Conservation (phyloP, 1,139 yeast genomes). For the Hansenula sp. region DNA sequence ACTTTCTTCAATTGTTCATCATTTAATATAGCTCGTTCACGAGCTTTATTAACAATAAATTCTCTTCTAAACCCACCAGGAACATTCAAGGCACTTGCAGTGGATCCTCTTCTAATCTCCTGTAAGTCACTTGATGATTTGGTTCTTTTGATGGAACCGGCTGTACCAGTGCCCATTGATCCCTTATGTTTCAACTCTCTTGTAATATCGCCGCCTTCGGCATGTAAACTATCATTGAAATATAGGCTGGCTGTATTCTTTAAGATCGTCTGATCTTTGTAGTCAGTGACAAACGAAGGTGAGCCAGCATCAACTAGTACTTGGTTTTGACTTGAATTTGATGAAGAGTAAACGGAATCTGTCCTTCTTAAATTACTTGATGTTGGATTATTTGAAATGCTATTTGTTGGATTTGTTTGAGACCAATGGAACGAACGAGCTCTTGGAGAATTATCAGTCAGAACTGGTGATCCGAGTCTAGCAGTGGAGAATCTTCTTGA, state of each 20-base stretch:
- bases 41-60: constrained; percentile 40
- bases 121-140: constrained; percentile 25
- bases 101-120: constrained; percentile 47
- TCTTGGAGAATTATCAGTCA: constrained; percentile 6
- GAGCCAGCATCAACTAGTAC: constrained; percentile 26
- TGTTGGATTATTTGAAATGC: not conserved
- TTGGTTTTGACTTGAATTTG: constrained; percentile 5
- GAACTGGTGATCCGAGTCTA: constrained; percentile 17
- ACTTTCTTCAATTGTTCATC: constrained; percentile 29
- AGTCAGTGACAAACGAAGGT: constrained; percentile 27
- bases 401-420: not conserved
- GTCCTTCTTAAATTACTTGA: not conserved
- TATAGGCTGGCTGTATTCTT: constrained; percentile 24
- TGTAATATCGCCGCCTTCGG: constrained; percentile 71
- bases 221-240: constrained; percentile 18
- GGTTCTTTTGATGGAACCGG: constrained; percentile 25
- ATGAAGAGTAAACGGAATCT: constrained; percentile 4
- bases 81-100: constrained; percentile 65
- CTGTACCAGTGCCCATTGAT: constrained; percentile 23
- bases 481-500: constrained; percentile 14
- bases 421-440: constrained; percentile 5
- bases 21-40: constrained; percentile 25
- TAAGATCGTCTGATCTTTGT: constrained; percentile 21
- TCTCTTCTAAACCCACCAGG: constrained; percentile 83
- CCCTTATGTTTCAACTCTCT: constrained; percentile 44